phyloP scores from a whole-genome alignment of 1,139 yeast species.

The Lodderomyces jiufengensis region DNA sequence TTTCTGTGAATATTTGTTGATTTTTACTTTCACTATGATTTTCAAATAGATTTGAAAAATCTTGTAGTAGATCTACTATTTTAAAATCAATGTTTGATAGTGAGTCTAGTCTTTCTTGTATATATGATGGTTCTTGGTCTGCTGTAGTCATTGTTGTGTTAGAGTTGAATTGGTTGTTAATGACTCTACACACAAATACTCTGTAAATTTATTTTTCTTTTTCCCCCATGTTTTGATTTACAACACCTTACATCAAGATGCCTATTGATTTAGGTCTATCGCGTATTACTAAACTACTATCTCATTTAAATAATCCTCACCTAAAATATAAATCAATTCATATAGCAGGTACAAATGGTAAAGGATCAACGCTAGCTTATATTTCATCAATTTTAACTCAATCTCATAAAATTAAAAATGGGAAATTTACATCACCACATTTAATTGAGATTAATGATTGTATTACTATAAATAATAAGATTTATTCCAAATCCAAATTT shows the following conservation, averaged over 20 bases:
- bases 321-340: slow-evolving; percentile 60
- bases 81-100: slow-evolving; percentile 41
- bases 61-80: slow-evolving; percentile 43
- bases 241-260: slow-evolving; percentile 24
- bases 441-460: slow-evolving; percentile 70
- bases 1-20: slow-evolving; percentile 26
- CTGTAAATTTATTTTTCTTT: no score
- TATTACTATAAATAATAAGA: slow-evolving; percentile 58
- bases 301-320: slow-evolving; percentile 68
- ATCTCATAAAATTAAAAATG: slow-evolving; percentile 48
- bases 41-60: slow-evolving; percentile 37
- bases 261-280: slow-evolving; percentile 60
- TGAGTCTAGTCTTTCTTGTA: slow-evolving; percentile 45
- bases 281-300: slow-evolving; percentile 55
- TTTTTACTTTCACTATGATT: no score
- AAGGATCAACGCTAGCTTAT: slow-evolving; percentile 86
- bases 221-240: no score
- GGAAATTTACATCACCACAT: slow-evolving; percentile 88
- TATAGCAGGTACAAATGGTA: slow-evolving; percentile 93
- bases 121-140: slow-evolving; percentile 25
- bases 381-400: slow-evolving; percentile 57
- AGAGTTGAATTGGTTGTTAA: background rate
- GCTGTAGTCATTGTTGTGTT: slow-evolving; percentile 7
- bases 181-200: no score
- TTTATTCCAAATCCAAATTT: slow-evolving; percentile 50